Conservation (phyloP, 2,329 filamentous ascomycete genomes). For the Monosporascus ibericus region DNA sequence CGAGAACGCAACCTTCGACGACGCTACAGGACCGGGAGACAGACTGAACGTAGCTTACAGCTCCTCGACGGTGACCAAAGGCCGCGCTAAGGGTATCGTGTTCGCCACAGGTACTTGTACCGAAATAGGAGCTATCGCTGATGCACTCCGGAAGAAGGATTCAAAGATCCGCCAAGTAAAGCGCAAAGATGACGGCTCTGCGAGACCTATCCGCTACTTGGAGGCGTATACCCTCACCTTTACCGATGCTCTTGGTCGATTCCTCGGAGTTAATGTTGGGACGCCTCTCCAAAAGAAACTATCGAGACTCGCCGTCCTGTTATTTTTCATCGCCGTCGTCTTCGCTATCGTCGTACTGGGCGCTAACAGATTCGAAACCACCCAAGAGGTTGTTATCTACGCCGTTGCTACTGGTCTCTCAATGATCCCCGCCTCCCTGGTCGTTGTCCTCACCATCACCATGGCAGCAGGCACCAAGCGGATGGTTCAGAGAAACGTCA, state of each 20-base stretch:
- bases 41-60: slow-evolving; percentile 58
- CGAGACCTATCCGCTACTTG: slow-evolving; percentile 45
- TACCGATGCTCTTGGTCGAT: slow-evolving; percentile 53
- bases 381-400: slow-evolving; percentile 58
- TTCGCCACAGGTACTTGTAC: slow-evolving; percentile 55
- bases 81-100: slow-evolving; percentile 54
- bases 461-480: slow-evolving; percentile 55
- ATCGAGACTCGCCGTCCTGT: slow-evolving; percentile 58
- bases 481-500: slow-evolving; percentile 52
- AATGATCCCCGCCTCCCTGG: slow-evolving; percentile 56
- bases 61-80: slow-evolving; percentile 56
- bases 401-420: slow-evolving; percentile 52
- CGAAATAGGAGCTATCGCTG: slow-evolving; percentile 60
- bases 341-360: slow-evolving; percentile 65
- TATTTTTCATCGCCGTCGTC: slow-evolving; percentile 61
- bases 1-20: slow-evolving; percentile 40
- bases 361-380: slow-evolving; percentile 51
- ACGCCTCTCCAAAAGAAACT: slow-evolving; percentile 65
- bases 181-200: slow-evolving; percentile 45
- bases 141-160: slow-evolving; percentile 50
- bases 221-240: slow-evolving; percentile 42
- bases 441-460: slow-evolving; percentile 62
- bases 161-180: slow-evolving; percentile 45
- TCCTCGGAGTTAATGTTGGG: slow-evolving; percentile 62
- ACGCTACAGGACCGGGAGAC: slow-evolving; percentile 53